Evolutionary conservation across 768 basidiomycete genomes (phyloP).

Genomic region (Amanita phalloides): DNA sequence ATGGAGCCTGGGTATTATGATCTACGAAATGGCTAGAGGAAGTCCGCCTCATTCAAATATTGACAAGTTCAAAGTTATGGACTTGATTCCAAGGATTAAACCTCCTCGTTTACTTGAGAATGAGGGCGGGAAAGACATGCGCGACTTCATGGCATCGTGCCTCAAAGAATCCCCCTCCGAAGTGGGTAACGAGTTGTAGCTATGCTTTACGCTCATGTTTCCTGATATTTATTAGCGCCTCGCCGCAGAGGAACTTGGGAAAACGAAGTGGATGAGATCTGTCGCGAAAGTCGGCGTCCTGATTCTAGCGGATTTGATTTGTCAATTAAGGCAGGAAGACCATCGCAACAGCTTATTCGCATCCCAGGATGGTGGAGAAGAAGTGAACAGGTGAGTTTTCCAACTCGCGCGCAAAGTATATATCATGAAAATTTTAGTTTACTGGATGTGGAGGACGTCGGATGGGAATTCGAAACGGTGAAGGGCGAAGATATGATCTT

Average conservation of each 20-base stretch:
- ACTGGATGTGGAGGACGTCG: slow-evolving; percentile 21
- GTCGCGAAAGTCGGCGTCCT: slow-evolving; percentile 55
- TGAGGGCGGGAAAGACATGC: slow-evolving; percentile 76
- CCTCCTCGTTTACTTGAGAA: slow-evolving; percentile 73
- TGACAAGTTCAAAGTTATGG: slow-evolving; percentile 78
- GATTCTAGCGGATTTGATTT: slow-evolving; percentile 69
- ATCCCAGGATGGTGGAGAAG: slow-evolving; percentile 66
- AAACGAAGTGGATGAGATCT: slow-evolving; percentile 85
- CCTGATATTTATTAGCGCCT: slow-evolving; percentile 45
- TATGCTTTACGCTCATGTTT: not conserved
- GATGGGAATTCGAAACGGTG: slow-evolving; percentile 75
- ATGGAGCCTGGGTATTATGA: slow-evolving; percentile 94
- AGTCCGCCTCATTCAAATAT: slow-evolving; percentile 87
- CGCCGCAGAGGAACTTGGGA: slow-evolving; percentile 80
- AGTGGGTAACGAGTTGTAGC: slow-evolving; percentile 29
- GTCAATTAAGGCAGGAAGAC: slow-evolving; percentile 67
- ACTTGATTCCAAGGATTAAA: slow-evolving; percentile 76
- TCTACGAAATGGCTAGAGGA: slow-evolving; percentile 96
- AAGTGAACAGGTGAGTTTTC: slow-evolving; percentile 38
- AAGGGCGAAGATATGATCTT: slow-evolving; percentile 22
- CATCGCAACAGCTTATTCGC: slow-evolving; percentile 70
- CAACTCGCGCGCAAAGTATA: not conserved
- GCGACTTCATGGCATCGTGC: slow-evolving; percentile 79
- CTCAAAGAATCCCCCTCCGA: slow-evolving; percentile 73
- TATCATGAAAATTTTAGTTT: slow-evolving; percentile 8